Conservation (phyloP, 306 rosid genomes). For the Citrullus colocynthis region DNA sequence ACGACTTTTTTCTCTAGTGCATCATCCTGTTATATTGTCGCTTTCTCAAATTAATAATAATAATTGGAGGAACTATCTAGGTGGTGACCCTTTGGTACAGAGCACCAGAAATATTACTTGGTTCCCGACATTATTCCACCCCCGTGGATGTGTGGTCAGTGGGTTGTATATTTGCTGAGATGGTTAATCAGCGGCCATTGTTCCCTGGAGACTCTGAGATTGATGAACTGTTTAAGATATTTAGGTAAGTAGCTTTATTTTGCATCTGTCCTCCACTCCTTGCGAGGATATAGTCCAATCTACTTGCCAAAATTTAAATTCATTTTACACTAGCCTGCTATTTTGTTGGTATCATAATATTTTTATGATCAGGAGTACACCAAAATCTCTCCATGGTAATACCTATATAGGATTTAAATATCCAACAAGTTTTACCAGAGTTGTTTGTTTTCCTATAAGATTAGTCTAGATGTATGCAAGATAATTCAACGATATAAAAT, state of each 20-base stretch:
- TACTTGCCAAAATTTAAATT: background rate
- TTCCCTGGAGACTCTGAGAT: slow-evolving; percentile 99
- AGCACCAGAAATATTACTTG: slow-evolving; percentile 98
- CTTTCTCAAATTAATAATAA: slow-evolving; percentile 8
- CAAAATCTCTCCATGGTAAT: background rate
- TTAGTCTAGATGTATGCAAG: background rate
- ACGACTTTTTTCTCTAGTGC: background rate
- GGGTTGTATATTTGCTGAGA: slow-evolving; percentile 99
- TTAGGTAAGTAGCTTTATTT: slow-evolving; percentile 45
- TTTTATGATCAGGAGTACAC: background rate
- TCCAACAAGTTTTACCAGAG: background rate
- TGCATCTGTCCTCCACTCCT: background rate
- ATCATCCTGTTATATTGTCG: background rate
- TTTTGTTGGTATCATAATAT: background rate
- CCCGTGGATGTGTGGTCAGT: slow-evolving; percentile 99
- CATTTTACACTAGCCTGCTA: background rate
- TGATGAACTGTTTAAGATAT: slow-evolving; percentile 91
- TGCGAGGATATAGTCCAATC: background rate
- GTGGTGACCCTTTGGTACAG: slow-evolving; percentile 98
- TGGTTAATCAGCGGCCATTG: slow-evolving; percentile 82
- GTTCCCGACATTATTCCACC: slow-evolving; percentile 95
- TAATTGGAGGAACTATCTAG: slow-evolving; percentile 25
- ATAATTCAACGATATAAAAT: background rate
- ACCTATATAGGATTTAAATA: background rate
- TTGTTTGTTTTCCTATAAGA: background rate